These are phyloP conservation scores for Colletotrichum lentis DNA, from an alignment of 2,329 filamentous ascomycete species.

Conservation along the genomic window DNA sequence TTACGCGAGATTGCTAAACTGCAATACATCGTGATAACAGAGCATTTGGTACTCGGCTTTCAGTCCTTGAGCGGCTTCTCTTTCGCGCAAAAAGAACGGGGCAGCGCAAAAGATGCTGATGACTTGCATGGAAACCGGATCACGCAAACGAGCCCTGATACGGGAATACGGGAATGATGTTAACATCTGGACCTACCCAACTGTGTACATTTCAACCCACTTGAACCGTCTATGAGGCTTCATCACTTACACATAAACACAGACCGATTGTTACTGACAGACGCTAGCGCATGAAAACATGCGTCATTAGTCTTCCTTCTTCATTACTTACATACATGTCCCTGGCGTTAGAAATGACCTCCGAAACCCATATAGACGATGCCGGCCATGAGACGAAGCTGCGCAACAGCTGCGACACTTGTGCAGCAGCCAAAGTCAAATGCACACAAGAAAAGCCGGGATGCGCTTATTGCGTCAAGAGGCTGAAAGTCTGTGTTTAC, in stretches of 20 bases:
- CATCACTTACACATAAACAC: background rate
- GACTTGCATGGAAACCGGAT: background rate
- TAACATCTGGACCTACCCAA: background rate
- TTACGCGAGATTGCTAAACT: too few relatives aligned
- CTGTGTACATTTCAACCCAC: background rate
- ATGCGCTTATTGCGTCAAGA: slow-evolving; percentile 6
- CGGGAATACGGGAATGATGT: background rate
- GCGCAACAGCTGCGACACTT: background rate
- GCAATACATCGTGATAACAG: too few relatives aligned
- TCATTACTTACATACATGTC: background rate
- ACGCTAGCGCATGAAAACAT: background rate
- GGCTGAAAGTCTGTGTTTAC: slow-evolving; percentile 3
- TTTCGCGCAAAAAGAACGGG: background rate
- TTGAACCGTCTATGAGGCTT: background rate
- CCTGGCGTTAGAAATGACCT: background rate
- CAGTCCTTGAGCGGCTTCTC: background rate
- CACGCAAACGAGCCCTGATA: background rate
- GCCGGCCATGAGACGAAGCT: slow-evolving; percentile 1
- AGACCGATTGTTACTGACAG: background rate
- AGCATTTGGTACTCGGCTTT: slow-evolving; percentile 1
- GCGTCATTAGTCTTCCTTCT: background rate
- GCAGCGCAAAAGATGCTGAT: background rate
- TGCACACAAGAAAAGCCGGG: slow-evolving; percentile 4
- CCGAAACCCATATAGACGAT: background rate
- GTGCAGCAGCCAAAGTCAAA: background rate